These are phyloP conservation scores for Castanea crenata DNA, from an alignment of 306 rosid species.

Conservation along the genomic window DNA sequence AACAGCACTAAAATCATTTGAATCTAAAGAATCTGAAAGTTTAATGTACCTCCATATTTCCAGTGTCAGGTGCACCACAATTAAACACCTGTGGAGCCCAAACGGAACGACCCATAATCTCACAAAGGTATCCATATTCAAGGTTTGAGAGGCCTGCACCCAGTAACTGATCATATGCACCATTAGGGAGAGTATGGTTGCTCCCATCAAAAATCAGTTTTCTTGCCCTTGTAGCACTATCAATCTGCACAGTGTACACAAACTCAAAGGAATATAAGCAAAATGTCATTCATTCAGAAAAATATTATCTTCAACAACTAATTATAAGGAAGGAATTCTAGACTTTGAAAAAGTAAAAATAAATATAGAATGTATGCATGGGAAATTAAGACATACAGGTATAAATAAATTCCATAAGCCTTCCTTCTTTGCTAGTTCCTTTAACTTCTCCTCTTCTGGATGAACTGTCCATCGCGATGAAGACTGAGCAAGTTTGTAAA, in stretches of 20 bases:
- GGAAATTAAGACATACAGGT: slow-evolving; percentile 58
- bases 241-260: slow-evolving; percentile 75
- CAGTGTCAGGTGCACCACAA: slow-evolving; percentile 94
- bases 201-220: slow-evolving; percentile 54
- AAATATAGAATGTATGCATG: slow-evolving; percentile 17
- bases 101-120: slow-evolving; percentile 88
- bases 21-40: slow-evolving; percentile 15
- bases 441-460: slow-evolving; percentile 86
- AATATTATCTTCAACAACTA: background rate
- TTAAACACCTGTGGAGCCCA: slow-evolving; percentile 98
- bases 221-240: slow-evolving; percentile 90
- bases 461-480: slow-evolving; percentile 85
- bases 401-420: slow-evolving; percentile 96
- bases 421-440: slow-evolving; percentile 86
- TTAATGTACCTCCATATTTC: slow-evolving; percentile 91
- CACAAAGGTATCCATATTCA: slow-evolving; percentile 96
- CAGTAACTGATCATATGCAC: slow-evolving; percentile 51
- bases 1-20: slow-evolving; percentile 4
- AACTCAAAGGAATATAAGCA: slow-evolving; percentile 13
- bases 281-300: background rate
- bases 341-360: slow-evolving; percentile 10
- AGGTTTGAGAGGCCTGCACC: slow-evolving; percentile 96
- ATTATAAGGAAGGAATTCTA: background rate
- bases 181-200: slow-evolving; percentile 36
- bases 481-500: slow-evolving; percentile 77